A percentile compares a stretch with the other conserved stretches of the same genome.
These are phyloP conservation scores for Lachnellula hyalina DNA, from an alignment of 2,329 filamentous ascomycete genomes.

Conservation along the genomic window DNA sequence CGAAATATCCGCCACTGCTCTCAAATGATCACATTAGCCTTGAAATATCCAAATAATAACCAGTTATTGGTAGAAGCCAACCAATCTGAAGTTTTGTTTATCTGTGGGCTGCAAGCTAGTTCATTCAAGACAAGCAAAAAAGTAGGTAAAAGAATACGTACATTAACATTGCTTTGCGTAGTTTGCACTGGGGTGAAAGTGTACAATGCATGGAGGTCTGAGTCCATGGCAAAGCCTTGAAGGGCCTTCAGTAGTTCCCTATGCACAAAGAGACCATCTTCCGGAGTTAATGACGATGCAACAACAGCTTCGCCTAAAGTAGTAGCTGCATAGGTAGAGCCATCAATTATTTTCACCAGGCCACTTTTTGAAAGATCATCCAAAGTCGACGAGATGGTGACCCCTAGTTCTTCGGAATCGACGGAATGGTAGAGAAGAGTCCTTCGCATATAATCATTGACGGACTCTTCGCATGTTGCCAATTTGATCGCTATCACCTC, in stretches of 20 bases:
- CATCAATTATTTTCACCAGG: constrained; percentile 48
- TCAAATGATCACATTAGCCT: background rate
- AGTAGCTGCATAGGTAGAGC: constrained; percentile 54
- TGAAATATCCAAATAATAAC: too few relatives aligned
- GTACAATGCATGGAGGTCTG: constrained; percentile 75
- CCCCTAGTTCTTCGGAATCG: constrained; percentile 43
- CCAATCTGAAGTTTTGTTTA: too few relatives aligned
- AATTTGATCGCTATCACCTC: constrained; percentile 66
- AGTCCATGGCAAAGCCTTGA: constrained; percentile 71
- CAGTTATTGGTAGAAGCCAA: background rate
- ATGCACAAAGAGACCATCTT: constrained; percentile 69
- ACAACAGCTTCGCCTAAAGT: constrained; percentile 66
- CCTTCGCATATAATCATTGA: constrained; percentile 63
- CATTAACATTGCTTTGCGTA: constrained; percentile 50
- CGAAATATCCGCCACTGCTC: constrained; percentile 61
- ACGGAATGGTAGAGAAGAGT: constrained; percentile 60
- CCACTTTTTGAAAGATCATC: constrained; percentile 49
- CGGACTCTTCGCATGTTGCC: constrained; percentile 57
- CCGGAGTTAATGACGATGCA: constrained; percentile 65
- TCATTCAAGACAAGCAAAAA: background rate
- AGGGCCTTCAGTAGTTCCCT: constrained; percentile 63
- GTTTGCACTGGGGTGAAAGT: constrained; percentile 69
- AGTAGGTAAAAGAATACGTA: background rate
- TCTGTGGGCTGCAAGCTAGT: too few relatives aligned
- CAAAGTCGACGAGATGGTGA: constrained; percentile 54